Evolutionary conservation across 2,329 filamentous ascomycete species (phyloP).

Genomic region (Aspergillus chevalieri): DNA sequence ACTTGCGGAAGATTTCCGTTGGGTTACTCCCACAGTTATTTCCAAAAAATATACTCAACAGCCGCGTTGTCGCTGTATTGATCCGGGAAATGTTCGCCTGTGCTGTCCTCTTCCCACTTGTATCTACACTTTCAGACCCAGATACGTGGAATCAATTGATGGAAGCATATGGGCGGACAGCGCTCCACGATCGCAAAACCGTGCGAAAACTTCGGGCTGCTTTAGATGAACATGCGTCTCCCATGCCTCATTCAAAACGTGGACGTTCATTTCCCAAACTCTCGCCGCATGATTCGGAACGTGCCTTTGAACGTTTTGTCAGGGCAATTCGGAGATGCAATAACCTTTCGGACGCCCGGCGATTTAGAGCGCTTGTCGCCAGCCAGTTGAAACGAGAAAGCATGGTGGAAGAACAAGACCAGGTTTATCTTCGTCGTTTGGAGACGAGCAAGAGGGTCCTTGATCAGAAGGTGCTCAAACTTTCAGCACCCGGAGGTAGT

Average conservation of each 20-base stretch:
- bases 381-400: slow-evolving; percentile 86
- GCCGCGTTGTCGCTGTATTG: slow-evolving; percentile 71
- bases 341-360: slow-evolving; percentile 84
- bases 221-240: slow-evolving; percentile 85
- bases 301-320: slow-evolving; percentile 91
- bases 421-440: slow-evolving; percentile 76
- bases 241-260: slow-evolving; percentile 61
- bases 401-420: slow-evolving; percentile 70
- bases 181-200: slow-evolving; percentile 91
- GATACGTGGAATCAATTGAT: slow-evolving; percentile 97
- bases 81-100: slow-evolving; percentile 88
- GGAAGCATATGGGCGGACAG: slow-evolving; percentile 77
- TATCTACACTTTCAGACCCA: slow-evolving; percentile 77
- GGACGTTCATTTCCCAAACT: slow-evolving; percentile 71
- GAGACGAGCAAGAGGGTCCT: slow-evolving; percentile 86
- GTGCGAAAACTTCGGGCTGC: slow-evolving; percentile 87
- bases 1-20: slow-evolving; percentile 69
- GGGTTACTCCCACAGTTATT: slow-evolving; percentile 69
- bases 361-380: slow-evolving; percentile 85
- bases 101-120: slow-evolving; percentile 75
- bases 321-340: slow-evolving; percentile 80
- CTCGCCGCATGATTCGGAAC: slow-evolving; percentile 75
- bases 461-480: slow-evolving; percentile 78
- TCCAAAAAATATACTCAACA: slow-evolving; percentile 66
- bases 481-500: slow-evolving; percentile 60